phyloP scores from a whole-genome alignment of 352 stramenopile genomes.

The Phytophthora idaei region DNA sequence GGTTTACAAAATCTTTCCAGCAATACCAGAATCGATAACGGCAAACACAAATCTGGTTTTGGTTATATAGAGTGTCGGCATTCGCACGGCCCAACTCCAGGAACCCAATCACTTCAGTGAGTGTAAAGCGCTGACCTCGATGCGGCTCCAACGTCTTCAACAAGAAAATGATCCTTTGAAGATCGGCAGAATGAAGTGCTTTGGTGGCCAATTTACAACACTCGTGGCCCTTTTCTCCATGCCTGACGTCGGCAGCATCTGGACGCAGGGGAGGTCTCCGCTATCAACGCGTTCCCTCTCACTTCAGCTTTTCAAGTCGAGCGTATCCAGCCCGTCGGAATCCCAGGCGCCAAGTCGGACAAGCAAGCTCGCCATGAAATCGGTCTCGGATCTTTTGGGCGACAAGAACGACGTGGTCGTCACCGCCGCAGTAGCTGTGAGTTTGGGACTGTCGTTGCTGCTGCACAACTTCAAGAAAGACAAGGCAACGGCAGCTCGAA shows the following conservation, averaged over 20 bases:
- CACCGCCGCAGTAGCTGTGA: conserved; percentile 26
- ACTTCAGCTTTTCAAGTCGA: conserved; percentile 13
- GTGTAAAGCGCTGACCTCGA: no score
- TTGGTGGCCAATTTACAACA: neutral
- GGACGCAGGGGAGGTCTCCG: neutral
- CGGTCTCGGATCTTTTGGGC: conserved; percentile 20
- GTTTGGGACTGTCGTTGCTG: conserved; percentile 32
- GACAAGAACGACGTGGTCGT: conserved; percentile 20
- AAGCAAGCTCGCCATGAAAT: conserved; percentile 22
- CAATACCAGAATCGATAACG: no score
- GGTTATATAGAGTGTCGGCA: no score
- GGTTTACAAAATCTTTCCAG: no score
- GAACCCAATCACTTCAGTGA: no score
- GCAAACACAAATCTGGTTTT: no score
- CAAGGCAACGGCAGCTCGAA: conserved; percentile 23
- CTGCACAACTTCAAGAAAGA: conserved; percentile 27
- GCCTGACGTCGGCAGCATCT: conserved; percentile 5
- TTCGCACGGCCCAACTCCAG: no score
- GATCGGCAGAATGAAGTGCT: neutral
- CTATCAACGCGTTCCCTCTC: conserved; percentile 3
- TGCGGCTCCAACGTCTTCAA: neutral
- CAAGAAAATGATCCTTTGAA: neutral
- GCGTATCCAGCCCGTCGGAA: conserved; percentile 20
- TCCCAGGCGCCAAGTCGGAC: neutral
- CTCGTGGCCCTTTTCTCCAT: conserved; percentile 7